These are phyloP conservation scores for Hypholoma fasciculare DNA, from an alignment of 768 basidiomycete species.

Conservation along the genomic window DNA sequence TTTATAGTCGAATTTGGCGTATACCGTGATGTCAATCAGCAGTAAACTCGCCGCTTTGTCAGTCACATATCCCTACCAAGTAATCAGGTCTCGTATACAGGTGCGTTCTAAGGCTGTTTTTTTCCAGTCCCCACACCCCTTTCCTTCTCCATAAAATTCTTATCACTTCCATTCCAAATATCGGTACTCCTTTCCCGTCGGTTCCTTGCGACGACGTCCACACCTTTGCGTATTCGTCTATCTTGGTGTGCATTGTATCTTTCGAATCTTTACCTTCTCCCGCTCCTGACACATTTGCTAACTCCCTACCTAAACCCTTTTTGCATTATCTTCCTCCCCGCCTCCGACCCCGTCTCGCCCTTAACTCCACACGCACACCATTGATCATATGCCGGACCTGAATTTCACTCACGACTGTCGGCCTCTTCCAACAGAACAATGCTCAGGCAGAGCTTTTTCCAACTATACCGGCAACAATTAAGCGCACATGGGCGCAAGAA, in stretches of 20 bases:
- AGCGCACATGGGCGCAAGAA: conserved; percentile 79
- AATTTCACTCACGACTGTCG: neutral
- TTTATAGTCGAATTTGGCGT: conserved; percentile 81
- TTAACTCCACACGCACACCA: neutral
- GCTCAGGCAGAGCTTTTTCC: conserved; percentile 71
- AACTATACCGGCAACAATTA: conserved; percentile 79
- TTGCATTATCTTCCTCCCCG: neutral
- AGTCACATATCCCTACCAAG: conserved; percentile 96
- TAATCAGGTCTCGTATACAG: conserved; percentile 91
- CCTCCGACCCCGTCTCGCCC: neutral
- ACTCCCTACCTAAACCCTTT: neutral
- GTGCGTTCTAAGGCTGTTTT: conserved; percentile 34
- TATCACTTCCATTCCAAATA: neutral
- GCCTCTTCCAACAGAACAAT: conserved; percentile 50
- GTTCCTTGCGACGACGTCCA: too few species aligned
- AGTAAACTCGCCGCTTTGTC: conserved; percentile 86
- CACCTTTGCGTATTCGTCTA: neutral
- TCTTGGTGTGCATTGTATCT: neutral
- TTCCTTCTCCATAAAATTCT: neutral
- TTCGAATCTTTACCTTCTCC: neutral
- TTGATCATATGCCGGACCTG: neutral
- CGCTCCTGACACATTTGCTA: neutral
- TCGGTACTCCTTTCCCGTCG: too few species aligned
- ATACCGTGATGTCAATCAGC: conserved; percentile 88
- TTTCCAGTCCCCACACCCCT: neutral